Evolutionary conservation across 441 rosid genomes (phyloP), one percentile per base, ranked within the genome.

Genomic region (Brassica balearica): DNA sequence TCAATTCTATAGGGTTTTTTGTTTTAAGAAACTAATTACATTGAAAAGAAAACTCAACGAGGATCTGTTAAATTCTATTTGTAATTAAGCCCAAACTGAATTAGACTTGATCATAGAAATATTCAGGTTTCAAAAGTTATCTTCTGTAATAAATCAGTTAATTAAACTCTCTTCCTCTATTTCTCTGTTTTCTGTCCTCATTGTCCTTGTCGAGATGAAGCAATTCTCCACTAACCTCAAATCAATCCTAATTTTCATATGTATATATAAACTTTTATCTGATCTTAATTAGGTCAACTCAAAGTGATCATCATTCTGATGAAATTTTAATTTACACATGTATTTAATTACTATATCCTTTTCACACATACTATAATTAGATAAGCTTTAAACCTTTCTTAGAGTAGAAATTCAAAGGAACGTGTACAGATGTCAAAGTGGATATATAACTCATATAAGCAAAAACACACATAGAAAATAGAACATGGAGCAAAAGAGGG

Each of bases 201-300:
- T 29, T 75, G 12, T 29, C 72, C 41, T 60, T 38, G 62, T 36
- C n/a, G 51, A 62, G 64, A 8, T 72, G 63, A 68, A 53, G 53
- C 56, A 48, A 32, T 29, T 29, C 15, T 58, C 59, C 19, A 65
- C 7, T 65, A 9, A 69, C 36, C 69, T 75, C 64, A 65, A 60
- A 65, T 61, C 60, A 46, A 70, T 59, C 53, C 32, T 22, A 71
- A 12, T 59, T 60, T 46, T 34, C 29, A 66, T 46, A 36, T 65
- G 23, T 62, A 12, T 48, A 22, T 59, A 27, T 32, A 65, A 64
- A 46, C n/a, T 71, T 71, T 65, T 71, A 67, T 66, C 83, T 71
- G 74, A 66, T 29, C 70, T 36, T 75, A 65, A 66, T 66, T 67
- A 75, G 71, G 76, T 59, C 69, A 80, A 80, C 51, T 59, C 59